These are phyloP conservation scores for Geotrichum reessii DNA, from an alignment of 1,139 yeast species.

Conservation along the genomic window DNA sequence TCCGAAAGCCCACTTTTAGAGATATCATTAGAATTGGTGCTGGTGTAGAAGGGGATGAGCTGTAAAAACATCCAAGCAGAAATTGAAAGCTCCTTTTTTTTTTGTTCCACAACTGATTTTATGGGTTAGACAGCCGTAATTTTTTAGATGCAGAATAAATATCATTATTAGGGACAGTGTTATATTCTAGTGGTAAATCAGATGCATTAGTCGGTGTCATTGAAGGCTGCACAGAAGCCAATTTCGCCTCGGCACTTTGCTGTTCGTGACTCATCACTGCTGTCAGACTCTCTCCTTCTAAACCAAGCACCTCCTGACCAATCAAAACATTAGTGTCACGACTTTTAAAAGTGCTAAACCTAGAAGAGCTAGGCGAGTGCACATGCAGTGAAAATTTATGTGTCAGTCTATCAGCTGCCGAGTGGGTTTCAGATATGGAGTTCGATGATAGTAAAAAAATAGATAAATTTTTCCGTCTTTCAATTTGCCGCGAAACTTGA, in stretches of 20 bases:
- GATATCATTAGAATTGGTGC: constrained; percentile 20
- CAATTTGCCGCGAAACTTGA: constrained; percentile 61
- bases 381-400: not conserved
- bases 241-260: not conserved
- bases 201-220: not conserved
- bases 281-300: not conserved
- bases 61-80: constrained; percentile 87
- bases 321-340: not conserved
- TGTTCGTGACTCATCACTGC: not conserved
- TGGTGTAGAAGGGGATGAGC: constrained; percentile 68
- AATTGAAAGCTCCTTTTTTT: constrained; percentile 54
- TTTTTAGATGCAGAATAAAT: not conserved
- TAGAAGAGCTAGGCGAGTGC: not conserved
- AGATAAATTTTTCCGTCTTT: constrained; percentile 42
- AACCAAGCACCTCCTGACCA: not conserved
- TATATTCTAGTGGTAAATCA: not conserved
- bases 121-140: not conserved
- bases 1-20: not conserved
- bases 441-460: not conserved
- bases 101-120: constrained; percentile 34
- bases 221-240: not conserved
- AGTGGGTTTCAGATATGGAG: not conserved
- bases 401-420: not conserved
- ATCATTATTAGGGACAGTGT: not conserved
- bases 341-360: not conserved